Conservation (phyloP, 768 basidiomycete species). For the Leccinum olivaceopallidum region DNA sequence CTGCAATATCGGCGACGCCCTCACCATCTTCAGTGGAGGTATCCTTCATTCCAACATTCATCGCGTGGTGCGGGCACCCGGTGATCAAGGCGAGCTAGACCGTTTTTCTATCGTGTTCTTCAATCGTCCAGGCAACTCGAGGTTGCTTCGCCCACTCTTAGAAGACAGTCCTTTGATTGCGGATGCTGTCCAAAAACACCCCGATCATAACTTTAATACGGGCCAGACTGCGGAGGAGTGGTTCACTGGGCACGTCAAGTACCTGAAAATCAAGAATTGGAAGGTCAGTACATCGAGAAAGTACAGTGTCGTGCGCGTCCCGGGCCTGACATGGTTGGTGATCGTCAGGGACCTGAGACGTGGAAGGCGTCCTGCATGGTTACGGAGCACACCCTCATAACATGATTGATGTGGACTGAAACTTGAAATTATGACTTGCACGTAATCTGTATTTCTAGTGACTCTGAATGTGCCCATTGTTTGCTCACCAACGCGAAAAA, state of each 20-base stretch:
- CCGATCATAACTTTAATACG: not conserved
- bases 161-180: not conserved
- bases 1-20: not conserved
- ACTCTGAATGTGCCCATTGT: not conserved
- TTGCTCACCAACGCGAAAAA: no score
- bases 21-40: not conserved
- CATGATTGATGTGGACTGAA: not conserved
- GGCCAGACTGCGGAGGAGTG: not conserved
- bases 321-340: not conserved
- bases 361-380: slow-evolving; percentile 29
- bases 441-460: not conserved
- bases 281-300: not conserved
- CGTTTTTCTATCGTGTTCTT: not conserved
- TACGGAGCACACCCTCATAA: slow-evolving; percentile 26
- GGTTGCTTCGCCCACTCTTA: not conserved
- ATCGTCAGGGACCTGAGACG: slow-evolving; percentile 29
- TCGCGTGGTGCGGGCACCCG: not conserved
- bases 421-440: not conserved
- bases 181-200: not conserved
- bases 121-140: not conserved
- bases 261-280: not conserved
- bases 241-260: not conserved
- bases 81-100: not conserved
- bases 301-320: not conserved
- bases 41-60: not conserved